phyloP scores from a whole-genome alignment of 768 basidiomycete genomes.

The Tricholomella constricta region DNA sequence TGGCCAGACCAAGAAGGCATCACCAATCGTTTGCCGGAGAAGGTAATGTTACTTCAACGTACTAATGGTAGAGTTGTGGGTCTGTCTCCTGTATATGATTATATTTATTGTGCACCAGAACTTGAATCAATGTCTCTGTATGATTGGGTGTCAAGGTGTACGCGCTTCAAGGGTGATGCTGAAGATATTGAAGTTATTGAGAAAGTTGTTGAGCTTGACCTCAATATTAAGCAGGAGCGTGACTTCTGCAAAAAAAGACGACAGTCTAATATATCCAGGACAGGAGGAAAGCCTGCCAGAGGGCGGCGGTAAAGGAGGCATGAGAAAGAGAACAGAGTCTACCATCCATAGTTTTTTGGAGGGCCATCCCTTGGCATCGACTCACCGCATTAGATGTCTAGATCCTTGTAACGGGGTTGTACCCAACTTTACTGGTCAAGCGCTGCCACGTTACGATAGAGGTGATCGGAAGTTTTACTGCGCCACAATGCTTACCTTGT shows the following conservation, averaged over 20 bases:
- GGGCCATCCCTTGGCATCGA: neutral
- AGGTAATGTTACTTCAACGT: constrained; percentile 18
- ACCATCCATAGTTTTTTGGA: neutral
- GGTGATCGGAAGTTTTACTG: constrained; percentile 35
- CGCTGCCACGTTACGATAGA: constrained; percentile 26
- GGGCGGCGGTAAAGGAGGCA: neutral
- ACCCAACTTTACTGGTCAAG: constrained; percentile 1
- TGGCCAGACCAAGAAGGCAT: constrained; percentile 8
- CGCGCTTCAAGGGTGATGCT: constrained; percentile 2
- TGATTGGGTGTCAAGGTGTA: constrained; percentile 26
- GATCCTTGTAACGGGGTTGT: neutral
- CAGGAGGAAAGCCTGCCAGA: neutral
- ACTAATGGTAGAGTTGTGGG: constrained; percentile 20
- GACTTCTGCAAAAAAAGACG: too few species aligned
- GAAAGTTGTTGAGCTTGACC: too few species aligned
- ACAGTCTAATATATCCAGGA: too few species aligned
- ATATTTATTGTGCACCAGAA: constrained; percentile 25
- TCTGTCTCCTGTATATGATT: constrained; percentile 33
- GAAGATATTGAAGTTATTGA: neutral
- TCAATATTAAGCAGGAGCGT: too few species aligned
- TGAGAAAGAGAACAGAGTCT: too few species aligned
- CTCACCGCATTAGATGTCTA: neutral
- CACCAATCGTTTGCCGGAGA: constrained; percentile 6
- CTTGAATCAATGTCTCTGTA: constrained; percentile 24
- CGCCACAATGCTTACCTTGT: constrained; percentile 30